Conservation (phyloP, 495 filamentous ascomycete genomes). For the Daldinia vernicosa region DNA sequence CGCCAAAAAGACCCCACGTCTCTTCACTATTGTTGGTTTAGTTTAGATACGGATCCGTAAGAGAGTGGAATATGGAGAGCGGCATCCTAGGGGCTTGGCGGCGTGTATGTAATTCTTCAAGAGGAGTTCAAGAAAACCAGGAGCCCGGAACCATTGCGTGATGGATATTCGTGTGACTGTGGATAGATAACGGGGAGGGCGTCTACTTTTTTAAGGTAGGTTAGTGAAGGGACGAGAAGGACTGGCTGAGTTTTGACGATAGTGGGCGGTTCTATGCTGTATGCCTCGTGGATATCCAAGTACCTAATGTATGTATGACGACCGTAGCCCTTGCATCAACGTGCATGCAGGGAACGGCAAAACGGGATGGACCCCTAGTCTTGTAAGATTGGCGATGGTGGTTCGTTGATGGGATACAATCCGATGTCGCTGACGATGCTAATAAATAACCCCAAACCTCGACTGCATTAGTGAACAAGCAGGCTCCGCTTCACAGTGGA, state of each 20-base stretch:
- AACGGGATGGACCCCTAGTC: constrained; percentile 39
- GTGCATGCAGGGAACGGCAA: constrained; percentile 34
- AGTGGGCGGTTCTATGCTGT: constrained; percentile 13
- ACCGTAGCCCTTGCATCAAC: constrained; percentile 41
- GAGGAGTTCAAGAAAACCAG: neutral
- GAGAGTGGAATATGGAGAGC: constrained; percentile 26
- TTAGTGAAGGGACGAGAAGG: neutral
- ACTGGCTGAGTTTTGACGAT: constrained; percentile 9
- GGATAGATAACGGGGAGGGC: constrained; percentile 10
- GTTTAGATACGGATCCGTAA: neutral
- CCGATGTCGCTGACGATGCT: constrained; percentile 40
- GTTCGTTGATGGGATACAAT: constrained; percentile 34
- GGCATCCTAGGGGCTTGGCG: neutral
- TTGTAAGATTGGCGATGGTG: constrained; percentile 31
- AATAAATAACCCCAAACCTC: constrained; percentile 17
- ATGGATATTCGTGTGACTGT: constrained; percentile 11
- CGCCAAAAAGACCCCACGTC: constrained; percentile 33
- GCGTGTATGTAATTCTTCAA: constrained; percentile 3
- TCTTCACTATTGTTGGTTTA: constrained; percentile 23
- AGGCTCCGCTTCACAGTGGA: constrained; percentile 13
- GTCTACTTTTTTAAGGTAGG: constrained; percentile 11
- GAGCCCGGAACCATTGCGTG: constrained; percentile 12
- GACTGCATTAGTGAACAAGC: constrained; percentile 24
- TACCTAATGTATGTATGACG: too few relatives aligned
- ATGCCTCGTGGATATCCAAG: constrained; percentile 28